A percentile compares a stretch with the other conserved stretches of the same genome.
Conservation (phyloP, 805 yeast genomes). For the Ogataea pignaliae region DNA sequence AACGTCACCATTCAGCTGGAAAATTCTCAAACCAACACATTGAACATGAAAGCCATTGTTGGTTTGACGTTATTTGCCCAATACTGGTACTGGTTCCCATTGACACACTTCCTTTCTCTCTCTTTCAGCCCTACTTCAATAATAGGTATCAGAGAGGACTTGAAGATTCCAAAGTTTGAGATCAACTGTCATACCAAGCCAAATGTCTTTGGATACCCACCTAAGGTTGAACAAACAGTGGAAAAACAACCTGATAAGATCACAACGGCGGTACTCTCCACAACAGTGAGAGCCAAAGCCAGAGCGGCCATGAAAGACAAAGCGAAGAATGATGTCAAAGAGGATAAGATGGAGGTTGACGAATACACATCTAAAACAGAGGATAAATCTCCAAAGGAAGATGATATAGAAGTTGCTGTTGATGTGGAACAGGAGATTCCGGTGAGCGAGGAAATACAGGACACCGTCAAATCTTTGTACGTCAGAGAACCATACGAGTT, state of each 20-base stretch:
- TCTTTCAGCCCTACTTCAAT: conserved; percentile 91
- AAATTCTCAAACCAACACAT: conserved; percentile 81
- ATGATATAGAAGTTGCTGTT: background rate
- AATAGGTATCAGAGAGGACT: conserved; percentile 79
- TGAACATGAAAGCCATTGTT: conserved; percentile 86
- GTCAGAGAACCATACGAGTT: conserved; percentile 64
- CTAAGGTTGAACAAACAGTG: conserved; percentile 73
- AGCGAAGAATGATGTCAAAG: conserved; percentile 34
- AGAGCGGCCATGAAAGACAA: conserved; percentile 65
- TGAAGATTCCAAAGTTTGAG: conserved; percentile 80
- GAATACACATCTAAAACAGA: conserved; percentile 15
- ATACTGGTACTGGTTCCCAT: conserved; percentile 98
- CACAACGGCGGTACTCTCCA: conserved; percentile 89
- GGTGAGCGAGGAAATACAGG: conserved; percentile 25
- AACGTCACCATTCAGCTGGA: conserved; percentile 93
- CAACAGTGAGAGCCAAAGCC: conserved; percentile 91
- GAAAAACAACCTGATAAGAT: conserved; percentile 84
- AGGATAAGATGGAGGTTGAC: conserved; percentile 39
- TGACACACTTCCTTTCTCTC: conserved; percentile 85
- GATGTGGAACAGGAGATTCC: conserved; percentile 17
- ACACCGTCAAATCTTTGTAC: conserved; percentile 38
- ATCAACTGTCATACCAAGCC: conserved; percentile 78
- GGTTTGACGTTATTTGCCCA: conserved; percentile 88
- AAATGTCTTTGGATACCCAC: conserved; percentile 83
- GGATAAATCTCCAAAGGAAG: conserved; percentile 19